Base-by-base conservation (phyloP, 768 basidiomycete genomes). In the Roridomyces roridus region DNA sequence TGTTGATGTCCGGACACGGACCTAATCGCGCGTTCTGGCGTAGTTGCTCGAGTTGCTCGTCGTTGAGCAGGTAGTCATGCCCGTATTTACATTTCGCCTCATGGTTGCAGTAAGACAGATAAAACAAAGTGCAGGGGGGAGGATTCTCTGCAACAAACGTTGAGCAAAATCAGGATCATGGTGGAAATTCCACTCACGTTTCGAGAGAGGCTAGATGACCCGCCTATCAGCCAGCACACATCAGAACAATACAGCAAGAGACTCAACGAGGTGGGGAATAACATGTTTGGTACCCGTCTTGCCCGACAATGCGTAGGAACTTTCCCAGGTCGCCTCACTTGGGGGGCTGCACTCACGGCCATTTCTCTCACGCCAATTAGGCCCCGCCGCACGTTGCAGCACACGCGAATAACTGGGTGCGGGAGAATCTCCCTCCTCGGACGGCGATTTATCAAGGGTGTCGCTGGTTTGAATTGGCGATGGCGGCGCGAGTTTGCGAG, bases 101-200 rank as follows among this genome's bases (percentile, higher is more conserved):
- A 51, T 81, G 80, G 65, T 85, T 84, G 74, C 87, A 88, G 43
- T 74, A 77, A 26, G 83, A 78, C 24, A 88, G 74, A 66, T 87
- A 88, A 70, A 84, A 87, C 46, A 86, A 70, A 17, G 85, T 87
- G 67, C 87, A 88, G 15, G 87, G 86, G 21, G 87, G 81, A 2
- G 87, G 86, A 64, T 74, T 82, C 64, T 87, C 86, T 85, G 65
- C 28, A 60, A 31, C 15, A 21, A 63, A 42, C 69, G 63, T 66
- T 36, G 14, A 52, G 24, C 55, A 53, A 59, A 51, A 57, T 24
- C 54, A 47, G 42, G 54, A 57, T 26, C 34, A 44, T 23, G 26
- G 54, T 46, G 43, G 40, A 23, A 26, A 45, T 46, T 36, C 57
- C 44, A 81, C 84, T 56, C 68, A 87, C 86, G 85, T 67, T 86